Conservation (phyloP, 2,329 filamentous ascomycete genomes). For the Verticillium nonalfalfae region DNA sequence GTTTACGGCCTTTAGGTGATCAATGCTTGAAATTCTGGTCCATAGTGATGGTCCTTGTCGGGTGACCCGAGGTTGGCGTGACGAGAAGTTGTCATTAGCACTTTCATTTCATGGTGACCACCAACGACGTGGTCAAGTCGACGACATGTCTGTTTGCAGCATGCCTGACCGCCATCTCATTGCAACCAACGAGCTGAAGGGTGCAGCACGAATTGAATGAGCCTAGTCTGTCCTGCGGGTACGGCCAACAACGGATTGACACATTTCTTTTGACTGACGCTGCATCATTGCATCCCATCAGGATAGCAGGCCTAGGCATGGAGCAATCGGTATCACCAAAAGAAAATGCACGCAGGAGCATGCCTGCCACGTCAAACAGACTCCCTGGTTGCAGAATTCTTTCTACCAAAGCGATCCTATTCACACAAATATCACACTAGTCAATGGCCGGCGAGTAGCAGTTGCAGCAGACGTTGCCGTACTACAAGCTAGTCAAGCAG, state of each 20-base stretch:
- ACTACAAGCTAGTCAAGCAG: background rate
- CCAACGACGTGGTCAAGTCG: background rate
- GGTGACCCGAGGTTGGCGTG: too few species aligned
- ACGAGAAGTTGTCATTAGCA: background rate
- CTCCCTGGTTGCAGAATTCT: background rate
- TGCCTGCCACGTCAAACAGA: background rate
- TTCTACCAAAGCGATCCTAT: background rate
- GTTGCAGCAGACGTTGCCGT: background rate
- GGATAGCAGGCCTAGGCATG: background rate
- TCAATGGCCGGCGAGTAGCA: background rate
- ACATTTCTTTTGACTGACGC: background rate
- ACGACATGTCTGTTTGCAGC: background rate
- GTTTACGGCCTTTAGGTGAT: background rate
- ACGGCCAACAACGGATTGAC: background rate
- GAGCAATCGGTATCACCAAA: background rate
- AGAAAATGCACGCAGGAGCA: background rate
- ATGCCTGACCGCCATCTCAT: background rate
- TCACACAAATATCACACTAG: background rate
- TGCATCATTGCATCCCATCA: background rate
- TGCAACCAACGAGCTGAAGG: background rate
- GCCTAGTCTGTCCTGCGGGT: background rate
- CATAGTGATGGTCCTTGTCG: too few species aligned
- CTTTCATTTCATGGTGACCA: background rate
- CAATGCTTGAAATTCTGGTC: background rate
- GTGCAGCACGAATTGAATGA: background rate